Evolutionary conservation across 2,329 filamentous ascomycete genomes (phyloP), one percentile per base, ranked within the genome.

Genomic region (Hymenoscyphus albidus): DNA sequence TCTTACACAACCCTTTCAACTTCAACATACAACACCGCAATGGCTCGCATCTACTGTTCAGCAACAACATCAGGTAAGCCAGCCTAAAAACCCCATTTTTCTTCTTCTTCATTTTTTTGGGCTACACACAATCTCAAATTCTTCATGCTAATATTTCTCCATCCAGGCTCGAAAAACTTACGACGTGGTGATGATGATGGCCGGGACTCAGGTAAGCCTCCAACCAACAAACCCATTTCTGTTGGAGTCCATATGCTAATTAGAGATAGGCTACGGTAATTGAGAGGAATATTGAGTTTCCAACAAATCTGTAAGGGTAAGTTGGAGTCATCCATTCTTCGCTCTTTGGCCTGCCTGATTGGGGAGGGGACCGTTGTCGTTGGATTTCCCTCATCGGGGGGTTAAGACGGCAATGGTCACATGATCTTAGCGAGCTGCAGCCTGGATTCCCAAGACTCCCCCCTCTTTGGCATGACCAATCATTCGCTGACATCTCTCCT

Each of bases 401-500:
- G 40, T 61, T 16, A 44, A 48, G 39, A n/a, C 56, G 35, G 35
- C 35, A 35, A 7, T 35, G 9, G 42, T 60, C 58, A 60, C 58
- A 18, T 60, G 58, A 31, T 44, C 40, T 39, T 22, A 32, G 57
- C 57, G 38, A 27, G 14, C 16, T 51, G 5, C 22, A 32, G 58
- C 18, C 51, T 56, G n/a, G n/a, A 56, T 13, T 56, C 10, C 51
- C n/a, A 3, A 27, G 27, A 3, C 2, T 3, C 18, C 51, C 51
- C 51, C 9, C 13, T 18, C 31, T 10, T 10, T 7, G 35, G 1
- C 35, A 35, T 27, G 35, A 35, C 35, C 54, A 42, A 38, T 44
- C 39, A 44, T 59, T 18, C 22, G 59, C 59, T 61, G 55, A 62
- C 59, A 42, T 62, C 22, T 32, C 38, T 62, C 48, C 35, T 55